phyloP scores from a whole-genome alignment of 192 early-diverging fungal species.

The Coemansia sp. region DNA sequence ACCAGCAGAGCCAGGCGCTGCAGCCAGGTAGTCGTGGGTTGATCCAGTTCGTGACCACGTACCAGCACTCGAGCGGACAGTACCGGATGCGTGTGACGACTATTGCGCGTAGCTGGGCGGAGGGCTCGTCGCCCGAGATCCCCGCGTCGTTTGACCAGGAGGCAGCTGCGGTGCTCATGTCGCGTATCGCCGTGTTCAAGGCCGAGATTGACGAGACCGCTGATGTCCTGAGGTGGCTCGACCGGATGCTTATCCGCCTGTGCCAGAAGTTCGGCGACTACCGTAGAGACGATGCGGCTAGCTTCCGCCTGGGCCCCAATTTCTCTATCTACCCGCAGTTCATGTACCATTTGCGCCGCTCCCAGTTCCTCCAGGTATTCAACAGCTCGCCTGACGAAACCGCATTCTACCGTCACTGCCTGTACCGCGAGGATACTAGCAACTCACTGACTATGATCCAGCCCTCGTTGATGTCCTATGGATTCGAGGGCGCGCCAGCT shows the following conservation, averaged over 20 bases:
- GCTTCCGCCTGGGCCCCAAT: slow-evolving; percentile 88
- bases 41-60: slow-evolving; percentile 95
- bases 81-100: slow-evolving; percentile 94
- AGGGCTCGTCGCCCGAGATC: slow-evolving; percentile 84
- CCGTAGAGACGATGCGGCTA: slow-evolving; percentile 91
- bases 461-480: slow-evolving; percentile 93
- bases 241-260: slow-evolving; percentile 97
- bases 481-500: slow-evolving; percentile 81
- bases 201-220: slow-evolving; percentile 96
- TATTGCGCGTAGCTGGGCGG: slow-evolving; percentile 86
- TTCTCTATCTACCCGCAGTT: slow-evolving; percentile 99
- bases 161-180: slow-evolving; percentile 95
- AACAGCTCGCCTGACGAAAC: slow-evolving; percentile 99
- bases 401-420: slow-evolving; percentile 81
- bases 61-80: slow-evolving; percentile 93
- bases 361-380: slow-evolving; percentile 98
- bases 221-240: slow-evolving; percentile 96
- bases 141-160: slow-evolving; percentile 96
- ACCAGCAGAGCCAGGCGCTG: slow-evolving; percentile 79
- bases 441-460: slow-evolving; percentile 99
- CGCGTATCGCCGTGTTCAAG: slow-evolving; percentile 96
- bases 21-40: slow-evolving; percentile 85
- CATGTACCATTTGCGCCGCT: slow-evolving; percentile 98
- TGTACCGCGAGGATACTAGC: slow-evolving; percentile 95
- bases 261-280: slow-evolving; percentile 98